These are phyloP conservation scores for Eutrema heterophyllum DNA, from an alignment of 345 rosid genomes.

Conservation along the genomic window DNA sequence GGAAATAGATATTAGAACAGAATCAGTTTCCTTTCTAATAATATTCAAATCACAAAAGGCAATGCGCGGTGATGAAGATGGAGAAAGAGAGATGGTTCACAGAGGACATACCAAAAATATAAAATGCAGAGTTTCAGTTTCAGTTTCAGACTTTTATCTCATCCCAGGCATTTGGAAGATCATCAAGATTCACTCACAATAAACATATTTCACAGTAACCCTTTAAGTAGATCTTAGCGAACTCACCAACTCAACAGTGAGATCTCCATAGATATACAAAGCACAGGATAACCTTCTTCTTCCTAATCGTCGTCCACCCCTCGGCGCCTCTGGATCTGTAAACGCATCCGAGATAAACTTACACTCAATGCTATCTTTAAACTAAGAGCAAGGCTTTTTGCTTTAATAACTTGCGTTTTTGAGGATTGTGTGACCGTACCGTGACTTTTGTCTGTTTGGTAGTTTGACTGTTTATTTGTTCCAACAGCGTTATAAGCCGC, in stretches of 20 bases:
- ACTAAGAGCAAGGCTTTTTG: neutral
- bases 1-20: neutral
- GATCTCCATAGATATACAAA: constrained; percentile 18
- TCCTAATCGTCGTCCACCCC: constrained; percentile 82
- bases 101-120: neutral
- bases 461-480: constrained; percentile 92
- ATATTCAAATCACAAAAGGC: neutral
- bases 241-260: constrained; percentile 1
- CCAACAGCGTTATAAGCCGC: constrained; percentile 78
- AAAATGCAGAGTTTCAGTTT: neutral
- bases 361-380: neutral
- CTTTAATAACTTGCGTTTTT: neutral
- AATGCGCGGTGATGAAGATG: neutral
- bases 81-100: neutral
- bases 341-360: neutral
- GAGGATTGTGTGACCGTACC: constrained; percentile 34
- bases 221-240: neutral
- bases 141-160: constrained; percentile 4
- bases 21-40: neutral
- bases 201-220: constrained; percentile 19
- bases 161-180: constrained; percentile 4
- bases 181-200: constrained; percentile 17
- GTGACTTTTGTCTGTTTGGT: constrained; percentile 91
- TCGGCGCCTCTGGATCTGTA: constrained; percentile 94
- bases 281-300: neutral